Evolutionary conservation across 495 filamentous ascomycete genomes (phyloP), one percentile per base, ranked within the genome.

Genomic region (Xylaria castorea): DNA sequence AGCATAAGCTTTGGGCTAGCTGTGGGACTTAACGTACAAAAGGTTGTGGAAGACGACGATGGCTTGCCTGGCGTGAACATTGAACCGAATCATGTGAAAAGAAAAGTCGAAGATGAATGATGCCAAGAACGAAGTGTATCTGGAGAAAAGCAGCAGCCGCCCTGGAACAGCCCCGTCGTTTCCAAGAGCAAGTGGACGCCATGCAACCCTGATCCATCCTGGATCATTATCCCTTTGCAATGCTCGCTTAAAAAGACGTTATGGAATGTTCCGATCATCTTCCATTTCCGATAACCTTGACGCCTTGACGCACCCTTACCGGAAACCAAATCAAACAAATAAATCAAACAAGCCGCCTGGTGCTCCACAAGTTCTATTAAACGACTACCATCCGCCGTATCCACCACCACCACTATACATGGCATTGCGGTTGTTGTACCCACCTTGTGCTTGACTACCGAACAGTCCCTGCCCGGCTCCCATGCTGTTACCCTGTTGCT

Each of bases 361-460:
- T 68, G 64, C 65, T 71, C 66, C 68, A 71, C 57, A 67, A 42
- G 68, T 67, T 64, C 74, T 73, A 75, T 66, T 34, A 71, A 75
- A 76, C 62, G 68, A 72, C 91, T 90, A 95, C 91, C 92, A 93
- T 75, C 90, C 86, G 81, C 86, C 86, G 79, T 92, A 91, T 71
- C 89, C 89, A 79, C 88, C 87, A 79, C 88, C 87, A 80, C 92
- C 93, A 58, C 73, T 76, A 82, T 97, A 97, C 88, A 94, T 93
- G 90, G 94, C 91, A 81, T 81, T 89, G 75, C 90, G 92, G 83
- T 93, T 94, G 53, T 64, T 72, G 90, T 95, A 97, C 93, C 94
- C 96, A 97, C 95, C 95, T 97, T 95, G 94, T 86, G 90, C 90
- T 90, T 97, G 96, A 84, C 92, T 91, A 85, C 90, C 90, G 82